Evolutionary conservation across 768 basidiomycete genomes (phyloP), one percentile per base, ranked within the genome.

Genomic region (Pleurotus salmoneostramineus): DNA sequence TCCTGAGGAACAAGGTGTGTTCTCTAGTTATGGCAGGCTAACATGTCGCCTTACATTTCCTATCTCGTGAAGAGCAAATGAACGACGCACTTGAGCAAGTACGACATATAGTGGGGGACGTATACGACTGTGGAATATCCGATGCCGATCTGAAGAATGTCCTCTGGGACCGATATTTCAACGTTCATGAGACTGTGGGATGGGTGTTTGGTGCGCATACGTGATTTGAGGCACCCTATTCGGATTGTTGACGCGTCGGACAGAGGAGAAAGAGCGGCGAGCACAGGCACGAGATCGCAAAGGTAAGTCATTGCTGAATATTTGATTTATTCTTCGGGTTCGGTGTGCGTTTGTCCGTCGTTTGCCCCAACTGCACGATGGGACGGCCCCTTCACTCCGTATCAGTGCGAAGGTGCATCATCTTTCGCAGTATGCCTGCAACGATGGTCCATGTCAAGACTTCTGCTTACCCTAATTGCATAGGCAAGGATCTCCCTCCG

Each of bases 141-240:
- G 91, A 96, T 68, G 71, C 76, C 35, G 78, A 85, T 51, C 89
- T 99, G 67, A 83, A 81, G 66, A 89, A 93, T 61, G 77, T 82
- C 0, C 75, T 98, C 47, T 98, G 94, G 89, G 85, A 98, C 64
- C 84, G 76, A 65, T 91, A 90, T 70, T 98, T 96, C 64, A 87
- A 96, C 66, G 79, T 89, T 12, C 85, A 93, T 35, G 80, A 86
- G 69, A 84, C 90, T 14, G 72, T 96, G 7, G 74, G 83, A 34
- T 92, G 85, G 83, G 76, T 92, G 31, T 63, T 89, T 37, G 88
- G 93, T 94, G 60, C 62, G 87, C 75, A 8, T 21, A n/a, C 37
- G 21, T 47, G 6, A 15, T 34, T 6, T 27, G 5, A 42, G 52
- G 6, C 12, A 42, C 15, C 12, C 14, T 35, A 45, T 61, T 58